Evolutionary conservation across 2,329 filamentous ascomycete species (phyloP).

Genomic region (Arthroderma sp.): DNA sequence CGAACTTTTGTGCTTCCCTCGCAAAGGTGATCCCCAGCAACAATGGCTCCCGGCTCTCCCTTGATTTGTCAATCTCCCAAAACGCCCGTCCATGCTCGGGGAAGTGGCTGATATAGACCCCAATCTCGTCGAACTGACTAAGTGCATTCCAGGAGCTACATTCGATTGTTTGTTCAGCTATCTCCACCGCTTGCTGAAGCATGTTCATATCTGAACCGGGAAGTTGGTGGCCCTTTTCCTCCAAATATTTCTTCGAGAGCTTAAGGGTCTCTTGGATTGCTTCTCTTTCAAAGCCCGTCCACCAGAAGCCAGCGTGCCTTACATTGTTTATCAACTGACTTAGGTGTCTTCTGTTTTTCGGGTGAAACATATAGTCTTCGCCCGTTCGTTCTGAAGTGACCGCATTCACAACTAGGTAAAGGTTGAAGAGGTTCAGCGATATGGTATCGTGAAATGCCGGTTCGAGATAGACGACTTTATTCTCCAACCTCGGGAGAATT

Average conservation of each 20-base stretch:
- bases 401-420: conserved; percentile 72
- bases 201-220: conserved; percentile 46
- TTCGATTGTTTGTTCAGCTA: conserved; percentile 46
- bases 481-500: conserved; percentile 55
- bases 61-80: conserved; percentile 53
- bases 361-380: conserved; percentile 79
- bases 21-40: conserved; percentile 47
- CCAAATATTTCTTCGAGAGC: conserved; percentile 54
- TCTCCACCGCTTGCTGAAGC: conserved; percentile 51
- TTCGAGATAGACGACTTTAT: conserved; percentile 59
- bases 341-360: conserved; percentile 54
- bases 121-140: conserved; percentile 62
- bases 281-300: conserved; percentile 55
- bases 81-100: conserved; percentile 45
- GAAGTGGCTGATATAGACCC: conserved; percentile 56
- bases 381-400: conserved; percentile 77
- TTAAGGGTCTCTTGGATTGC: conserved; percentile 50
- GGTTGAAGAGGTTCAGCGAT: conserved; percentile 70
- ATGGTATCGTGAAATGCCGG: conserved; percentile 77
- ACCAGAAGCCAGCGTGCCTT: conserved; percentile 75
- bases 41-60: conserved; percentile 30
- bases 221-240: conserved; percentile 47
- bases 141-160: conserved; percentile 55
- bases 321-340: conserved; percentile 62
- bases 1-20: conserved; percentile 42